These are phyloP conservation scores for Dothistroma septosporum DNA, from an alignment of 2,329 filamentous ascomycete species.

Conservation along the genomic window DNA sequence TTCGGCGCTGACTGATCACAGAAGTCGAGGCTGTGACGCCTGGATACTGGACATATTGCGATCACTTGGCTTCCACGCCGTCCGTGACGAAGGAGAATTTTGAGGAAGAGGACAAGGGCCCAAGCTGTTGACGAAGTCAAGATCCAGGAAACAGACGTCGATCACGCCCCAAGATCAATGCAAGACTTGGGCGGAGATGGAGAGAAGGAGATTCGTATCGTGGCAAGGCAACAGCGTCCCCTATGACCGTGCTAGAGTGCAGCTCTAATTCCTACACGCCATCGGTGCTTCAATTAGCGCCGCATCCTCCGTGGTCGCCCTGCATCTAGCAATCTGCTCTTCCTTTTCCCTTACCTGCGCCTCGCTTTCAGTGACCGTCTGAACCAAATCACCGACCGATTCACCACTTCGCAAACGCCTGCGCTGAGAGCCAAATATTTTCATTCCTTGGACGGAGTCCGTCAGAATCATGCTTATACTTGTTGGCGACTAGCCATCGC, in stretches of 20 bases:
- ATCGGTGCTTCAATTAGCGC: background rate
- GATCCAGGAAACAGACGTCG: too few species aligned
- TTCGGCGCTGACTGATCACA: too few species aligned
- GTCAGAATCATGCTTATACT: background rate
- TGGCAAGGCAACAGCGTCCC: background rate
- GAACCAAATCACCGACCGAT: background rate
- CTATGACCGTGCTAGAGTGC: background rate
- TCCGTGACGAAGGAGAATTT: too few species aligned
- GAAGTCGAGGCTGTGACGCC: too few species aligned
- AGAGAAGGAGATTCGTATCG: background rate
- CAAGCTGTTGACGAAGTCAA: too few species aligned
- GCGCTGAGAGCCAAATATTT: background rate
- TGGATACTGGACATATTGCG: too few species aligned
- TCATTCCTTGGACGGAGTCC: background rate
- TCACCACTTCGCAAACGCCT: background rate
- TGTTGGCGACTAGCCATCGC: conserved; percentile 54
- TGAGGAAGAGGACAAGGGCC: too few species aligned
- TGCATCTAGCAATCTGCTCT: background rate
- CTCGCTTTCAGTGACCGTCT: background rate
- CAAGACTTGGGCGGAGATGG: background rate
- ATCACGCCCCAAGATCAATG: background rate
- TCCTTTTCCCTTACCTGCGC: background rate
- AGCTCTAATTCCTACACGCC: background rate
- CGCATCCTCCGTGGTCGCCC: background rate
- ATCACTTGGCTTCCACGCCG: too few species aligned